phyloP scores from a whole-genome alignment of 139 green algal species.

The Eudorina sp. region DNA sequence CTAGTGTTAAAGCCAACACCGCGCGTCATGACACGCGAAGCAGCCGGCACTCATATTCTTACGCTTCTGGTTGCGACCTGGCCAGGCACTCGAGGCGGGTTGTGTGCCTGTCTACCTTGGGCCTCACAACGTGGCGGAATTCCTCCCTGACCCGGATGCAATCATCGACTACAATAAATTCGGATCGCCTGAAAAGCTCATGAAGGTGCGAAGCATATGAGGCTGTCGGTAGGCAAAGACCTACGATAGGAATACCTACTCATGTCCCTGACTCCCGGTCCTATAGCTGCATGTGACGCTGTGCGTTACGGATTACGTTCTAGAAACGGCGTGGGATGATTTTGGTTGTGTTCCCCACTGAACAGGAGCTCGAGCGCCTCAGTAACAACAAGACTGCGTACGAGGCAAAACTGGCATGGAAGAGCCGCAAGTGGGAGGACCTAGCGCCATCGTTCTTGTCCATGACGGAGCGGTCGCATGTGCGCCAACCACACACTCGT shows the following conservation, averaged over 20 bases:
- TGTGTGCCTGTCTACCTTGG: constrained; percentile 61
- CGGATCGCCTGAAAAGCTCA: constrained; percentile 1
- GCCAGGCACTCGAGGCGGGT: constrained; percentile 47
- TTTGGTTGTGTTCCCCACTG: too few species aligned
- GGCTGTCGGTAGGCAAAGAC: neutral
- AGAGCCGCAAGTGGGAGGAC: constrained; percentile 22
- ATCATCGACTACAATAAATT: constrained; percentile 47
- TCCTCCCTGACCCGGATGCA: constrained; percentile 43
- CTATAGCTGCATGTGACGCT: too few species aligned
- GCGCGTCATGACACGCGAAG: too few species aligned
- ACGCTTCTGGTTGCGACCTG: neutral
- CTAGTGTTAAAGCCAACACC: too few species aligned
- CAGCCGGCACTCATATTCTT: neutral
- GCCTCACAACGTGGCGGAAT: constrained; percentile 45
- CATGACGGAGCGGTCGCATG: constrained; percentile 11
- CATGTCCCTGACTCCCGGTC: too few species aligned
- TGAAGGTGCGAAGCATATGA: neutral
- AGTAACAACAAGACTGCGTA: constrained; percentile 15
- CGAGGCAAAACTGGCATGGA: constrained; percentile 54
- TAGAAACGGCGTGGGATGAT: too few species aligned
- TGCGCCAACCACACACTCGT: constrained; percentile 32
- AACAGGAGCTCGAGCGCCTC: constrained; percentile 43
- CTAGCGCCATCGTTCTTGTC: neutral
- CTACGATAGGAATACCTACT: too few species aligned
- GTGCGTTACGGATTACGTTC: too few species aligned